Evolutionary conservation across 352 stramenopile genomes (phyloP), one percentile per base, ranked within the genome.

Genomic region (Phytophthora syringae): DNA sequence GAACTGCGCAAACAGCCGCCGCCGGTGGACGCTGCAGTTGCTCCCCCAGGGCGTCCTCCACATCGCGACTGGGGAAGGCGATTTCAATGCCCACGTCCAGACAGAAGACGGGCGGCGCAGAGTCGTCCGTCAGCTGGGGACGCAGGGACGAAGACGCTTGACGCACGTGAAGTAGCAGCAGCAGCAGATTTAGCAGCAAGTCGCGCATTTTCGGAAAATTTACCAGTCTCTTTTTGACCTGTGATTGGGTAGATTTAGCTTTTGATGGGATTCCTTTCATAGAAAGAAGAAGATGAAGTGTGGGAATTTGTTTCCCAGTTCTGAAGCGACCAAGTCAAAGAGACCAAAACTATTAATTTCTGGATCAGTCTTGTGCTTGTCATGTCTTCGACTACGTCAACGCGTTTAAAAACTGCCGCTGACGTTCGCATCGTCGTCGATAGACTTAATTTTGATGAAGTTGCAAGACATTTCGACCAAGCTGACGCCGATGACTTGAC

Each of bases 41-140:
- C 28, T 9, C 45, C 62, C 53, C 67, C 62, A 77, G 70, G 16
- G 69, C 48, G 20, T 50, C 42, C 32, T 69, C 22, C 36, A 76
- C 57, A 22, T 70, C 53, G 22, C 18, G 57, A 52, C 60, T 67
- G 30, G 67, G 73, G 45, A 86, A 82, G 37, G 64, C 75, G 51
- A 86, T 72, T 48, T 80, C 78, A 39, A 84, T 28, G 15, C 75
- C 78, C 2, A 78, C 52, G 56, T 86, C 75, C 27, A 76, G 52
- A 42, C 76, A 86, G 60, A 81, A 84, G 3, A 84, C 66, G 12
- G 69, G 68, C 7, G 49, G 56, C 2, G 57, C 52, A 40, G 40
- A 30, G 48, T 20, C 11, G 12, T 60, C 55, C 30, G 44, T 18
- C 4, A 30, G 44, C 37, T 59, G 36, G 13, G 44, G 42, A 15